Conservation (phyloP, 106 monocot species). For the Chionographis japonica region DNA sequence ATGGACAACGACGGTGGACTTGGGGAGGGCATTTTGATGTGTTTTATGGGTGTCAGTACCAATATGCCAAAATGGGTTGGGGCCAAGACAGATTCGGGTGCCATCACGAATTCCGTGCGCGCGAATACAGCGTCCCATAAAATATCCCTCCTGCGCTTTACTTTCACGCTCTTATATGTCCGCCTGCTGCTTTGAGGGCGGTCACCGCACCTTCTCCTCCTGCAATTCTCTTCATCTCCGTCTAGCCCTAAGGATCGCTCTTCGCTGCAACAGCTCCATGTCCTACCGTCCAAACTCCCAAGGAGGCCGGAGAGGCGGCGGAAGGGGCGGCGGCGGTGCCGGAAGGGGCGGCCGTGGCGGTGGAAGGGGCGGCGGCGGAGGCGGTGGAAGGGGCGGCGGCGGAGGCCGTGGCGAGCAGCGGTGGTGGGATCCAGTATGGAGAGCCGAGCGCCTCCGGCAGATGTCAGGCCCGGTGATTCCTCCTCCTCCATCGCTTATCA, state of each 20-base stretch:
- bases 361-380: constrained; percentile 27
- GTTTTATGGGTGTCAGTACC: no score
- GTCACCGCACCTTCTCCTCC: background rate
- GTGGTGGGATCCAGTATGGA: constrained; percentile 86
- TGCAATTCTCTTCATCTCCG: background rate
- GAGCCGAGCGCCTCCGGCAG: constrained; percentile 73
- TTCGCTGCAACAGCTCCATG: constrained; percentile 29
- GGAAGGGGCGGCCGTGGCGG: constrained; percentile 22
- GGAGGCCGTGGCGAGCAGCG: constrained; percentile 63
- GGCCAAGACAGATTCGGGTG: no score
- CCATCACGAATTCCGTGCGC: no score
- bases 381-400: constrained; percentile 30
- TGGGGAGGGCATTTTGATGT: no score
- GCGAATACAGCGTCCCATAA: background rate
- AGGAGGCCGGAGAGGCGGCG: constrained; percentile 40
- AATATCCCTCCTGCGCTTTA: background rate
- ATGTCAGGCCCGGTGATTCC: constrained; percentile 50
- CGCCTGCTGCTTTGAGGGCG: background rate
- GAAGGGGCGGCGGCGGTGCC: constrained; percentile 28
- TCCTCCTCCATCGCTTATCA: no score
- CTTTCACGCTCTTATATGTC: background rate
- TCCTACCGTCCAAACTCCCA: constrained; percentile 59
- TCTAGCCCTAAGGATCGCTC: constrained; percentile 7
- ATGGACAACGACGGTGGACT: no score
- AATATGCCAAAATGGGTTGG: no score